Evolutionary conservation across 2,329 filamentous ascomycete genomes (phyloP).

Genomic region (Cladosporium austrohemisphaericum): DNA sequence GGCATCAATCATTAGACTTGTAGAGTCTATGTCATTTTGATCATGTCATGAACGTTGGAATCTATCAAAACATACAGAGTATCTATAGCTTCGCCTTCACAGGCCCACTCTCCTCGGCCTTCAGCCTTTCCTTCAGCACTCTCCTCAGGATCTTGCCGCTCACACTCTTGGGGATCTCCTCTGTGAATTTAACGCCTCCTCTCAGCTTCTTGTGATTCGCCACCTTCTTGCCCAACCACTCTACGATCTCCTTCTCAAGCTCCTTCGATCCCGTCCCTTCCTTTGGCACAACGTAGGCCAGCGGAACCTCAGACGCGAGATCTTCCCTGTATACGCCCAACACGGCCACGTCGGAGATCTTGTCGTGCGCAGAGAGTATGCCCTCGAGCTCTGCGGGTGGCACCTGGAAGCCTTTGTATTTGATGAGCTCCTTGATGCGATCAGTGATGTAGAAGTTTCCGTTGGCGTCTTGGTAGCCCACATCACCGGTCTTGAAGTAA

Average conservation of each 20-base stretch:
- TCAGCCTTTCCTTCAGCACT: slow-evolving; percentile 42
- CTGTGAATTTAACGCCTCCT: slow-evolving; percentile 45
- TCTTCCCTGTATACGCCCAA: slow-evolving; percentile 44
- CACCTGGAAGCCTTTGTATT: slow-evolving; percentile 52
- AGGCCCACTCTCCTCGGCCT: slow-evolving; percentile 36
- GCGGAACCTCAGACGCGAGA: slow-evolving; percentile 45
- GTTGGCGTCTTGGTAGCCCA: slow-evolving; percentile 71
- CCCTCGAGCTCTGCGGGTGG: slow-evolving; percentile 48
- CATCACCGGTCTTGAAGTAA: slow-evolving; percentile 88
- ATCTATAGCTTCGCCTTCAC: slow-evolving; percentile 41
- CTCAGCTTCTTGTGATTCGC: slow-evolving; percentile 46
- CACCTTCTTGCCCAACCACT: slow-evolving; percentile 43
- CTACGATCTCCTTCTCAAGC: slow-evolving; percentile 41
- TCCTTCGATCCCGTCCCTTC: slow-evolving; percentile 30
- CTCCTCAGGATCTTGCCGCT: slow-evolving; percentile 48
- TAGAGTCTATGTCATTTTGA: too few relatives aligned
- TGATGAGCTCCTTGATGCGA: slow-evolving; percentile 66
- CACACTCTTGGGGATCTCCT: slow-evolving; percentile 46
- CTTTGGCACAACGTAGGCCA: slow-evolving; percentile 44
- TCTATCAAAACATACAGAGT: too few relatives aligned
- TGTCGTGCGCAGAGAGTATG: slow-evolving; percentile 39
- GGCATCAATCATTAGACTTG: too few relatives aligned
- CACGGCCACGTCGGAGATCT: slow-evolving; percentile 44
- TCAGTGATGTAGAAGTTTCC: slow-evolving; percentile 90
- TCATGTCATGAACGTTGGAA: too few relatives aligned